A percentile compares a stretch with the other conserved stretches of the same genome.
Conservation (phyloP, 805 yeast species). For the Kodamaea nitidulidarum region DNA sequence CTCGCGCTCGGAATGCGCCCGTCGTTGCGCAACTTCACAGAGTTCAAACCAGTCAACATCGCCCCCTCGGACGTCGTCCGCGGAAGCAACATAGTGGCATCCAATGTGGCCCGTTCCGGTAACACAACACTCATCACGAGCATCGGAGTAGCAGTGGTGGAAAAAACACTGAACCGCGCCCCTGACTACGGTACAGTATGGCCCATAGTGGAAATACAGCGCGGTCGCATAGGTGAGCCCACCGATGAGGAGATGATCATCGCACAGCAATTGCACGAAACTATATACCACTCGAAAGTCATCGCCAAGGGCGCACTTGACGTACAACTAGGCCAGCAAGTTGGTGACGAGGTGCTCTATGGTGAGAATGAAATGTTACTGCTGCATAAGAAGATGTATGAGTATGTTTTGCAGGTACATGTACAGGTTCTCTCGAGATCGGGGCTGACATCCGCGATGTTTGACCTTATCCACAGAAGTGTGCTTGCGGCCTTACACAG, state of each 20-base stretch:
- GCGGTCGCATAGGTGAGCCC: constrained; percentile 78
- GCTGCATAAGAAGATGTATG: constrained; percentile 16
- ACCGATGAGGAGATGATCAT: constrained; percentile 79
- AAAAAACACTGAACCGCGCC: constrained; percentile 34
- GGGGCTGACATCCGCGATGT: constrained; percentile 57
- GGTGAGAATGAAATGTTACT: constrained; percentile 17
- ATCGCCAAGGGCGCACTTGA: constrained; percentile 34
- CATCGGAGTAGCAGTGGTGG: constrained; percentile 63
- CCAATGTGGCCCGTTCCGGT: constrained; percentile 66
- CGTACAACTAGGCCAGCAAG: constrained; percentile 15
- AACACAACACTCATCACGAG: constrained; percentile 70
- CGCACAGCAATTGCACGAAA: constrained; percentile 61
- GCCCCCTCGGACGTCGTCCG: constrained; percentile 18
- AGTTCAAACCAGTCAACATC: constrained; percentile 58
- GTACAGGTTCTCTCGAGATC: constrained; percentile 74
- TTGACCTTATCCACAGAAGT: constrained; percentile 72
- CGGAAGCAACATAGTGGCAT: constrained; percentile 48
- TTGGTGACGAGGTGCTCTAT: constrained; percentile 23
- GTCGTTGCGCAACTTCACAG: constrained; percentile 62
- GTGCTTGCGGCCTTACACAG: constrained; percentile 57
- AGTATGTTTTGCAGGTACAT: constrained; percentile 51
- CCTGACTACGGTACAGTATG: constrained; percentile 39
- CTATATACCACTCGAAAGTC: constrained; percentile 53
- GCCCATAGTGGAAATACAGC: constrained; percentile 71
- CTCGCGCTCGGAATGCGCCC: constrained; percentile 75